A percentile compares a stretch with the other conserved stretches of the same genome.
Conservation (phyloP, 1,139 yeast genomes). For the Blastobotrys ciferrii region DNA sequence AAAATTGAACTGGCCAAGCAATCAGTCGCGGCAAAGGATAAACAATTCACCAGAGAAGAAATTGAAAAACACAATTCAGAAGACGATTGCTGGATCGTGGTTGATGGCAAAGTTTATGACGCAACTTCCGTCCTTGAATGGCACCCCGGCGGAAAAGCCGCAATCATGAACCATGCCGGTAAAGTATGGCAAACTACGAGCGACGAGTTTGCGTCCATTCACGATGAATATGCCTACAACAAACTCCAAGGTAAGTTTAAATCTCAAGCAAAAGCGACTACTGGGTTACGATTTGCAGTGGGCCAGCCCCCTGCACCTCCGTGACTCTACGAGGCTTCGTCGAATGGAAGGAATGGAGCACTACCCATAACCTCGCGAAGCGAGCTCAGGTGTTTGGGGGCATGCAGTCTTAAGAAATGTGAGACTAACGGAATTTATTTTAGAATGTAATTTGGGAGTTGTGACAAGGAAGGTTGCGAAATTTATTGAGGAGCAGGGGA, state of each 20-base stretch:
- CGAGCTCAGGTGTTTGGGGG: too few relatives aligned
- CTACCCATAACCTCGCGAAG: too few relatives aligned
- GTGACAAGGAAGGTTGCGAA: background rate
- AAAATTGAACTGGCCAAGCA: slow-evolving; percentile 22
- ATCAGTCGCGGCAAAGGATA: slow-evolving; percentile 14
- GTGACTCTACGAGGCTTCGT: too few relatives aligned
- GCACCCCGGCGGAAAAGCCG: slow-evolving; percentile 57
- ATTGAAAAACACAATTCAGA: slow-evolving; percentile 49
- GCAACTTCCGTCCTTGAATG: slow-evolving; percentile 49
- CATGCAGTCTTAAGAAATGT: too few relatives aligned
- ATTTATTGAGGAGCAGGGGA: background rate
- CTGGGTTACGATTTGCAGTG: too few relatives aligned
- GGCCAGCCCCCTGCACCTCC: too few relatives aligned
- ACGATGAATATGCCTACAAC: background rate
- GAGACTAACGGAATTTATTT: too few relatives aligned
- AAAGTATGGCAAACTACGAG: background rate
- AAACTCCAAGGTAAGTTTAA: too few relatives aligned
- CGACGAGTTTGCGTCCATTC: background rate
- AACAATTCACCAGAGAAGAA: slow-evolving; percentile 40
- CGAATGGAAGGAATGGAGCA: too few relatives aligned
- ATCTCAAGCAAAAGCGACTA: too few relatives aligned
- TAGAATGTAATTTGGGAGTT: slow-evolving; percentile 2
- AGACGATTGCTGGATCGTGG: slow-evolving; percentile 57
- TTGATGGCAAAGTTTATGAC: slow-evolving; percentile 56
- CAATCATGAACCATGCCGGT: background rate